Base-by-base conservation (phyloP, 106 monocot species). In the Dendrobium officinale region DNA sequence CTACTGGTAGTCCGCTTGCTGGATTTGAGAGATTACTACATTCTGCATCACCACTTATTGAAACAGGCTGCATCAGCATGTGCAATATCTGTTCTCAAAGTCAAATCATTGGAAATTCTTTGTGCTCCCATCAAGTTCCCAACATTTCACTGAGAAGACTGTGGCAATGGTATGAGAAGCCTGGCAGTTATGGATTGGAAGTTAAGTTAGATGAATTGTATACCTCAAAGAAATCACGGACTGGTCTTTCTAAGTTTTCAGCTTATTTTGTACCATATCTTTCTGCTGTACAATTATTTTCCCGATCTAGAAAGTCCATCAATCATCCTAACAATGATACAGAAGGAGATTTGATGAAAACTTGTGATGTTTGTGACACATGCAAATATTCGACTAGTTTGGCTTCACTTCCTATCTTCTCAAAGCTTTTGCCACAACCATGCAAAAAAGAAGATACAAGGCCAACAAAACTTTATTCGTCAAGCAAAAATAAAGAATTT, bases 211-310 rank as follows among this genome's bases (percentile, higher is more conserved):
- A 88, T 9, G 90, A 90, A 20, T 81, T 77, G 61, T 19, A 67
- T 24, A 73, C 73, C 33, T 75, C 73, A 4, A 87, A 84, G 61
- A 83, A 78, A 40, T 77, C 79, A 45, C 61, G 72, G 11, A 78
- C 76, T 43, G 73, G 43, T 56, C 77, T 42, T 79, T 56, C 19
- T 79, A 79, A 82, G 70, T 90, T 90, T 45, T 81, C 74, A 55
- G 92, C 96, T 51, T 92, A 92, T 83, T 96, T 96, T 80, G 94
- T 94, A 43, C 96, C 96, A 17, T 96, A 87, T 87, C 96, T 96
- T 40, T 96, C 96, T 42, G 93, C 96, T 26, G 87, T 96, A 20
- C 96, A 96, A 80, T 81, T 96, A 78, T 93, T 96, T 79, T 67
- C 77, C n/a, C 75, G 42, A 68, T 45, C 79, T 47, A 80, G 55